Conservation (phyloP, 2,329 filamentous ascomycete genomes). For the Arthrocladium fulminans region DNA sequence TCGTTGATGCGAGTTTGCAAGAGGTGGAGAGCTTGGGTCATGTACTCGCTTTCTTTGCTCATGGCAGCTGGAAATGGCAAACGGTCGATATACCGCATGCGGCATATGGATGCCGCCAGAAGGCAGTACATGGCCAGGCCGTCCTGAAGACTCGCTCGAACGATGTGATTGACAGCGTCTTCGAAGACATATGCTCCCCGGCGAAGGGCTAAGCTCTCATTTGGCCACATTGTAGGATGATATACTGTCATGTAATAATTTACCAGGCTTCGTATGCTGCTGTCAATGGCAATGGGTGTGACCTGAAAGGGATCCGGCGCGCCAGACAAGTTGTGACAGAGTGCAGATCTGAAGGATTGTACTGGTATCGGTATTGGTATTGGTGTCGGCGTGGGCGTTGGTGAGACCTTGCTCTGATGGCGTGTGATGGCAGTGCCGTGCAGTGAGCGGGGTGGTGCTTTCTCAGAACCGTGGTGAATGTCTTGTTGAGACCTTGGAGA, state of each 20-base stretch:
- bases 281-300: slow-evolving; percentile 1
- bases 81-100: slow-evolving; percentile 8
- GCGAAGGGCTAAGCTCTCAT: slow-evolving; percentile 9
- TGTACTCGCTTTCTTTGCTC: slow-evolving; percentile 8
- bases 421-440: too few relatives aligned
- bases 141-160: slow-evolving; percentile 4
- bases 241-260: slow-evolving; percentile 11
- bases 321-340: background rate
- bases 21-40: slow-evolving; percentile 4
- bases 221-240: slow-evolving; percentile 11
- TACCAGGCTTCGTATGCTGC: slow-evolving; percentile 1
- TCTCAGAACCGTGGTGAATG: background rate
- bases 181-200: slow-evolving; percentile 9
- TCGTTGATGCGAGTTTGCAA: slow-evolving; percentile 4
- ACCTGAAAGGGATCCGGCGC: slow-evolving; percentile 2
- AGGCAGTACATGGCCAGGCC: slow-evolving; percentile 10
- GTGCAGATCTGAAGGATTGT: background rate
- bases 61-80: background rate
- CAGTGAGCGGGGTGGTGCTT: background rate
- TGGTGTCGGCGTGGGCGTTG: background rate
- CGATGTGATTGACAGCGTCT: slow-evolving; percentile 4
- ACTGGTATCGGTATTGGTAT: background rate
- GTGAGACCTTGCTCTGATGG: too few relatives aligned
- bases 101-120: slow-evolving; percentile 1
- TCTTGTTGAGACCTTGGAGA: background rate